These are phyloP conservation scores for Ophiostoma novo-ulmi DNA, from an alignment of 2,329 filamentous ascomycete species.

Conservation along the genomic window DNA sequence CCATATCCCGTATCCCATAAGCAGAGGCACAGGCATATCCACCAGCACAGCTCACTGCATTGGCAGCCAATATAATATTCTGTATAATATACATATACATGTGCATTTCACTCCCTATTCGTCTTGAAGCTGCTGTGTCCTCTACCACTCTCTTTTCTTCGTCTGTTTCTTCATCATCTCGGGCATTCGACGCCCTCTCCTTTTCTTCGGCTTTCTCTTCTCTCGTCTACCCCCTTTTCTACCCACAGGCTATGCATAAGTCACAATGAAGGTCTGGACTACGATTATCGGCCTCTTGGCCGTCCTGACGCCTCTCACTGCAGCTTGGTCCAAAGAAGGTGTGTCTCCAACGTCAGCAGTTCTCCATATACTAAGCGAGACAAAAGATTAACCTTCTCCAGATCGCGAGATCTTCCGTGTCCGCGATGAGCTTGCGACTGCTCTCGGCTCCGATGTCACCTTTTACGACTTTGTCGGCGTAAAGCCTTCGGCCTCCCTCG, in stretches of 20 bases:
- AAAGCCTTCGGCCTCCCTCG: constrained; percentile 64
- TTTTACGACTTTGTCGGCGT: constrained; percentile 95
- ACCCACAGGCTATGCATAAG: constrained; percentile 31
- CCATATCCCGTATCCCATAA: neutral
- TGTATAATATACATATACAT: neutral
- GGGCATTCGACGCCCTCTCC: neutral
- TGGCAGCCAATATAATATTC: neutral
- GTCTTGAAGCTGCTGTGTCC: neutral
- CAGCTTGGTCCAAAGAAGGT: constrained; percentile 86
- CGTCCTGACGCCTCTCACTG: constrained; percentile 60
- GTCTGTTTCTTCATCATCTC: neutral
- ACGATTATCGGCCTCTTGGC: constrained; percentile 65
- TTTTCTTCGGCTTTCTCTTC: neutral
- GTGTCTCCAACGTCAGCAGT: constrained; percentile 31
- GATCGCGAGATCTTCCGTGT: constrained; percentile 98
- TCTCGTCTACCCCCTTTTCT: neutral
- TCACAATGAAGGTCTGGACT: constrained; percentile 66
- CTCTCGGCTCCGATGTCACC: constrained; percentile 72
- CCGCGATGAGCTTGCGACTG: constrained; percentile 72
- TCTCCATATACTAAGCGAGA: neutral
- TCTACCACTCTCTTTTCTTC: neutral
- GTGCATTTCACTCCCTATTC: neutral
- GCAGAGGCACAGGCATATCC: neutral
- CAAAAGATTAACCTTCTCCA: constrained; percentile 35
- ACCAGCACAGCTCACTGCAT: neutral